Evolutionary conservation across 106 monocot genomes (phyloP).

Genomic region (Xerophyta viscosa): DNA sequence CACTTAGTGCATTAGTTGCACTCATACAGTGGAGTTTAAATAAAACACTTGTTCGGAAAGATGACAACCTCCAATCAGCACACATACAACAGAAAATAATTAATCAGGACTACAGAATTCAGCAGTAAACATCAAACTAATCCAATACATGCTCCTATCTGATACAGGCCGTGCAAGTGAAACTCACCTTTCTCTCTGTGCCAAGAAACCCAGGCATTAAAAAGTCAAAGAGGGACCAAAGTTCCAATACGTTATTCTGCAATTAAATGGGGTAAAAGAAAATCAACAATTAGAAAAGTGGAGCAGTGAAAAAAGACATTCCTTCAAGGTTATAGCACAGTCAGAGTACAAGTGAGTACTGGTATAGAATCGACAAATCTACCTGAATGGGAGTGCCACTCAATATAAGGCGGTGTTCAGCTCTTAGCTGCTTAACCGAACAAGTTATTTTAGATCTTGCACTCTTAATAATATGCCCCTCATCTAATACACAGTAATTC

Average conservation of each 20-base stretch:
- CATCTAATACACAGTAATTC: constrained; percentile 98
- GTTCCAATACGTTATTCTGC: constrained; percentile 98
- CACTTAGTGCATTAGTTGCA: too few species aligned
- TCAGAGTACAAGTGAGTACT: too few species aligned
- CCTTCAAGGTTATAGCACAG: not conserved
- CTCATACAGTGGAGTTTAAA: too few species aligned
- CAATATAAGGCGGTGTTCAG: constrained; percentile 92
- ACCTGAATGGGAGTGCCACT: constrained; percentile 99
- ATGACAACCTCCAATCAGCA: too few species aligned
- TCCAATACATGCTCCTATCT: too few species aligned
- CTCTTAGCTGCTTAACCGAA: constrained; percentile 85
- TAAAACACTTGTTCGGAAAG: too few species aligned
- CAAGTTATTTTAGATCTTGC: constrained; percentile 86
- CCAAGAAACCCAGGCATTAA: constrained; percentile 99
- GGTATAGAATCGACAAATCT: not conserved
- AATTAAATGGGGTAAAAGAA: constrained; percentile 7
- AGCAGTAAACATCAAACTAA: too few species aligned
- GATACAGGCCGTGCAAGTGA: too few species aligned
- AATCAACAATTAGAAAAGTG: not conserved
- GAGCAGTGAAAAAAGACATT: not conserved
- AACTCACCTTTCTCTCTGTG: constrained; percentile 97
- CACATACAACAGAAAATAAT: too few species aligned
- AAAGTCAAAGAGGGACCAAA: constrained; percentile 99
- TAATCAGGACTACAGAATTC: too few species aligned
- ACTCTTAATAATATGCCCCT: constrained; percentile 96